Percentiles rank a stretch among this genome's conserved stretches.
Evolutionary conservation across 371 early-diverging fungal genomes (phyloP).

Genomic region (Nematocida sp.): DNA sequence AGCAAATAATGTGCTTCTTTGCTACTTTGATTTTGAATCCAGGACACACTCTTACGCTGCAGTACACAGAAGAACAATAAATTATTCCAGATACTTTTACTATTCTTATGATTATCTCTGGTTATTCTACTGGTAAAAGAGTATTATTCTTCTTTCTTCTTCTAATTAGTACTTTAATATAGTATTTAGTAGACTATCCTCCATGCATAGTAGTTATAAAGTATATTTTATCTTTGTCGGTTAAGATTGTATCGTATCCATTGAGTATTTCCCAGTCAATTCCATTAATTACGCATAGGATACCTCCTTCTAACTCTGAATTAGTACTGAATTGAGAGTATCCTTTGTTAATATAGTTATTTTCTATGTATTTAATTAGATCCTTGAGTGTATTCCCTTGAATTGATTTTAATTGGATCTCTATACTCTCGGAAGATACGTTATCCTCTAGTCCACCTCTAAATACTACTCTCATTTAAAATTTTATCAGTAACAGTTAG

Average conservation of each 20-base stretch:
- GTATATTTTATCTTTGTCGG: conserved; percentile 29
- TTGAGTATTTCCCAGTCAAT: conserved; percentile 32
- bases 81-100: no score
- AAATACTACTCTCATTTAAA: conserved; percentile 32
- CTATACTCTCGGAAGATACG: conserved; percentile 12
- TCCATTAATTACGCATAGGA: conserved; percentile 38
- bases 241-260: not conserved
- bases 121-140: not conserved
- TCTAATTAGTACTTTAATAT: no score
- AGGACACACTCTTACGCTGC: conserved; percentile 18
- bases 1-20: conserved; percentile 34
- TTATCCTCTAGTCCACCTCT: conserved; percentile 47
- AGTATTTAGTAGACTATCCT: conserved; percentile 19
- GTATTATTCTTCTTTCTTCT: not conserved
- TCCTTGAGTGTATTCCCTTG: not conserved
- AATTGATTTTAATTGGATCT: not conserved
- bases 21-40: conserved; percentile 18
- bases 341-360: conserved; percentile 5
- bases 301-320: conserved; percentile 42
- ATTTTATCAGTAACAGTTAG: no score
- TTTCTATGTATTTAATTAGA: conserved; percentile 24
- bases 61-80: not conserved
- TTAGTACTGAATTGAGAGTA: conserved; percentile 27
- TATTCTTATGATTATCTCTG: not conserved
- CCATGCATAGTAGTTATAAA: conserved; percentile 49